Evolutionary conservation across 768 basidiomycete genomes (phyloP).

Genomic region (Tubosaeta brunneosetosa): DNA sequence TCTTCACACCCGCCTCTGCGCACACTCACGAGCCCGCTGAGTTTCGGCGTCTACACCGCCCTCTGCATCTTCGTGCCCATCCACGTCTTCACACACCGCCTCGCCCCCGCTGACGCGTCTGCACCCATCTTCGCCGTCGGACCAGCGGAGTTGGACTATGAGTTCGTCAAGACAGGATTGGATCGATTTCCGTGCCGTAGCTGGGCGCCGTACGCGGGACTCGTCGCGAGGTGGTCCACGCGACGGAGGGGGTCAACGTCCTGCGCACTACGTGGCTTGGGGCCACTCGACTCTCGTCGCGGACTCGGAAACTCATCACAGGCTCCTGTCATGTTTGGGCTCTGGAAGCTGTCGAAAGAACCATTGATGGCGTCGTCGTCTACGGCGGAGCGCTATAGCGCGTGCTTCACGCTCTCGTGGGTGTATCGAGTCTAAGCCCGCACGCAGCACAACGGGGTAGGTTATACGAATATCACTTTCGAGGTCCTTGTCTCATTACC

Average conservation of each 20-base stretch:
- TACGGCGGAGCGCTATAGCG: slow-evolving; percentile 45
- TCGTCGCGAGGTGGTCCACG: slow-evolving; percentile 53
- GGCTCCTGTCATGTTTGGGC: slow-evolving; percentile 54
- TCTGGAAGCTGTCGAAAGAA: slow-evolving; percentile 51
- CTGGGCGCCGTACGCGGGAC: slow-evolving; percentile 57
- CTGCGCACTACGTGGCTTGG: slow-evolving; percentile 46
- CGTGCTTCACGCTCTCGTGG: slow-evolving; percentile 43
- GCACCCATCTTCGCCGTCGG: slow-evolving; percentile 45
- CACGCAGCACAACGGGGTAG: background rate
- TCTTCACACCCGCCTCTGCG: slow-evolving; percentile 38
- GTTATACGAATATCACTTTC: background rate
- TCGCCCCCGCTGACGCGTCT: slow-evolving; percentile 42
- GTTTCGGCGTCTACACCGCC: slow-evolving; percentile 58
- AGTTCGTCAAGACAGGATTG: slow-evolving; percentile 75
- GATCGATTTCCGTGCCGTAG: slow-evolving; percentile 57
- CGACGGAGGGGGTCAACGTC: slow-evolving; percentile 53
- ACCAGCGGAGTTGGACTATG: slow-evolving; percentile 76
- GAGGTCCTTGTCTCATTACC: background rate
- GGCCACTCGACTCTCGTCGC: slow-evolving; percentile 8
- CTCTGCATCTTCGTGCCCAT: slow-evolving; percentile 55
- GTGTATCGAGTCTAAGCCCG: slow-evolving; percentile 42
- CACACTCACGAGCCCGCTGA: slow-evolving; percentile 43
- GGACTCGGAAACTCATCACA: slow-evolving; percentile 28
- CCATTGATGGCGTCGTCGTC: slow-evolving; percentile 53
- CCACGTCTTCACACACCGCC: slow-evolving; percentile 67